phyloP scores from a whole-genome alignment of 306 rosid genomes.

The peach (Prunus persica) region DNA sequence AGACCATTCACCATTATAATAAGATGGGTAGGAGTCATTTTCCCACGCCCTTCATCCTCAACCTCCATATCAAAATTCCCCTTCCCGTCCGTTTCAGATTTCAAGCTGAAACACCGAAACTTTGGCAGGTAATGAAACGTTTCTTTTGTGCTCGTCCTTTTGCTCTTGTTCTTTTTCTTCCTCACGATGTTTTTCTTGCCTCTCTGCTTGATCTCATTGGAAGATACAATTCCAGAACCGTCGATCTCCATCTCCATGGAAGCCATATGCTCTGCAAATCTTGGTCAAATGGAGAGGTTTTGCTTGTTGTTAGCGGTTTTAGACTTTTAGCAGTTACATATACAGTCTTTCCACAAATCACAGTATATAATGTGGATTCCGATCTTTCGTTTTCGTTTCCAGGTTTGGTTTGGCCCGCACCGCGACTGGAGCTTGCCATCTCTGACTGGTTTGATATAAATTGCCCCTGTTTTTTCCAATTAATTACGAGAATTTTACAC shows the following conservation, averaged over 20 bases:
- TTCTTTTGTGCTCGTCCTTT: background rate
- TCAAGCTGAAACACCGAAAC: slow-evolving; percentile 54
- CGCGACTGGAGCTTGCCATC: background rate
- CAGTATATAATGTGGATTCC: background rate
- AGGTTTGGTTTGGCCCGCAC: background rate
- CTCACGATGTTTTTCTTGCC: background rate
- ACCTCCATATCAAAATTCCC: slow-evolving; percentile 56
- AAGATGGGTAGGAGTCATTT: slow-evolving; percentile 53
- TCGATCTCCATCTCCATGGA: slow-evolving; percentile 29
- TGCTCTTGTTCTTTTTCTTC: slow-evolving; percentile 22
- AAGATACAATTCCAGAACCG: background rate
- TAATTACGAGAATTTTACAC: background rate
- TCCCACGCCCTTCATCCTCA: slow-evolving; percentile 35
- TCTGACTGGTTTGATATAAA: background rate
- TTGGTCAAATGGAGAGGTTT: background rate
- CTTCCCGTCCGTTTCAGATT: slow-evolving; percentile 34
- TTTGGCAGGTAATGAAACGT: slow-evolving; percentile 30
- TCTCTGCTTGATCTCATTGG: slow-evolving; percentile 13
- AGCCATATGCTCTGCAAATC: slow-evolving; percentile 13
- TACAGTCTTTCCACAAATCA: background rate
- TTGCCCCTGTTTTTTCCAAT: background rate
- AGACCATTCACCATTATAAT: slow-evolving; percentile 82
- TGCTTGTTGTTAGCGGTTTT: background rate
- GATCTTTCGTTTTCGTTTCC: background rate
- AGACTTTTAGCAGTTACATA: background rate